Conservation (phyloP, 192 early-diverging fungal genomes). For the Gonapodya sp. region DNA sequence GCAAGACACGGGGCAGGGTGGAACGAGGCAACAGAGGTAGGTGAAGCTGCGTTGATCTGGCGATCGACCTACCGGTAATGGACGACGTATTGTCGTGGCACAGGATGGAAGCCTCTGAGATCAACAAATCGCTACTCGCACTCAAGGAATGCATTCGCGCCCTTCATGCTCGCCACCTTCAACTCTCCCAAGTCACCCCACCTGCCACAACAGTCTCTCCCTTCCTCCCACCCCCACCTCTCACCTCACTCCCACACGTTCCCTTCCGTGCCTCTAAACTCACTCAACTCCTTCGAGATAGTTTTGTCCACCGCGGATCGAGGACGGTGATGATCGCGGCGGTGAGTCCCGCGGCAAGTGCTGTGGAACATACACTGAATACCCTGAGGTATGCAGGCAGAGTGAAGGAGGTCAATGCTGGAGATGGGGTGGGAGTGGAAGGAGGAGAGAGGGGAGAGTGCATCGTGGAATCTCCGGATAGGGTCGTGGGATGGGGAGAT, state of each 20-base stretch:
- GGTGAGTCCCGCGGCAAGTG: conserved; percentile 18
- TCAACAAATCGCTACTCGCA: conserved; percentile 35
- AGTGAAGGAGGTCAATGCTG: conserved; percentile 28
- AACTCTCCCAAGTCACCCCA: conserved; percentile 1
- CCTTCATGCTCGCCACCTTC: neutral
- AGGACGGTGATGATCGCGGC: conserved; percentile 33
- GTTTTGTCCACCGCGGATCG: conserved; percentile 25
- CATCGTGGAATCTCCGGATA: neutral
- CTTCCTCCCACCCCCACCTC: neutral
- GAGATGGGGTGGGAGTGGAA: neutral
- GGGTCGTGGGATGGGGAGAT: neutral
- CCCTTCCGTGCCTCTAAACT: conserved; percentile 38
- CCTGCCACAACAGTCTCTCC: conserved; percentile 15
- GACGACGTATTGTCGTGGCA: neutral
- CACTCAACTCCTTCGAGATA: conserved; percentile 36
- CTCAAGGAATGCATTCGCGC: conserved; percentile 44
- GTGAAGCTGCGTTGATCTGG: neutral
- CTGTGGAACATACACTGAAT: conserved; percentile 28
- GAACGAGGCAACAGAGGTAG: conserved; percentile 26
- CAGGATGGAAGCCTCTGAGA: conserved; percentile 13
- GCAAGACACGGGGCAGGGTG: conserved; percentile 30
- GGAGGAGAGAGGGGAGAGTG: neutral
- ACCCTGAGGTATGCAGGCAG: conserved; percentile 29
- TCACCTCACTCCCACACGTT: conserved; percentile 24
- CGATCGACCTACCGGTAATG: neutral